Base-by-base conservation (phyloP, 352 stramenopile species). In the Phytophthora europaea region DNA sequence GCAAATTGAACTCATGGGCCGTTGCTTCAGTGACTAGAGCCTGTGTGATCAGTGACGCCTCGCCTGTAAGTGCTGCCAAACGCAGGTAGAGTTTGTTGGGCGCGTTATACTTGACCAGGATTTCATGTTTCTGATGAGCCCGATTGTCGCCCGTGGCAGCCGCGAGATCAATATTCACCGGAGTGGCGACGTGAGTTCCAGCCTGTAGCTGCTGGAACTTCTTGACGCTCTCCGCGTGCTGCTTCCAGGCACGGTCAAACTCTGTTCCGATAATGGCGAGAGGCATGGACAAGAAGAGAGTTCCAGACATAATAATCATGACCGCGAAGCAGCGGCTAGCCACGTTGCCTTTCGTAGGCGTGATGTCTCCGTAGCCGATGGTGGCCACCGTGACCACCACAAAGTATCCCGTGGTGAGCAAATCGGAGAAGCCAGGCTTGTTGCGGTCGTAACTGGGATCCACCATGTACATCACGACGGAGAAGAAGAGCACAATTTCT, bases 241-340 rank as follows among this genome's bases (percentile, higher is more conserved):
- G 83, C 26, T 91, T 91, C 87, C 87, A 94, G 8, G 88, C 88
- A 26, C 85, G 83, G 43, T 94, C 85, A 47, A 94, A 95, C 65
- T 95, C 88, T 2, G 86, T 95, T 48, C 88, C 88, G 68, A 95
- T 93, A 83, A 95, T 95, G 45, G 88, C 88, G 34, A 95, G 80
- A 61, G 88, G 88, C 87, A 95, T 95, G 53, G 88, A 93, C 55
- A 95, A 76, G 66, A 95, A 95, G 33, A 95, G 76, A 18, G 88
- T 93, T 15, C 88, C 88, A 23, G 87, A 91, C 83, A 95, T 91
- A 67, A 95, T 95, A 60, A 92, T 91, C 83, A 95, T 90, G 22
- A 94, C 82, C 9, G 87, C 80, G 54, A 89, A 92, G 31, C 85
- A 74, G 0, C 83, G 80, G 9, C 83, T 84, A 47, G 81, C 74